Evolutionary conservation across 805 yeast genomes (phyloP), one percentile per base, ranked within the genome.

Genomic region (Metschnikowia lachancei): DNA sequence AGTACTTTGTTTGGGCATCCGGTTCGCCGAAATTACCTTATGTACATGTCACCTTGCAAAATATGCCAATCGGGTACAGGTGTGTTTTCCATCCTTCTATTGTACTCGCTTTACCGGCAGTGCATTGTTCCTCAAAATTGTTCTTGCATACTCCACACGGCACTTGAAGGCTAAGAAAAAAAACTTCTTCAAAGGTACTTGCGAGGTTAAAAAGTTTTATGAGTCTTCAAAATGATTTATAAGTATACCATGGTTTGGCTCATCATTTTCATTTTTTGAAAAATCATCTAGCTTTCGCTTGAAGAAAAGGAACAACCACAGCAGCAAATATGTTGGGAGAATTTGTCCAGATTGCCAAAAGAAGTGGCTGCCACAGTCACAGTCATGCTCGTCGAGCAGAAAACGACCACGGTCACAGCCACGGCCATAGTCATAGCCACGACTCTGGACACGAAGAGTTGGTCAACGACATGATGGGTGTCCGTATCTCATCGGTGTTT

Each of bases 401-500:
- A 3, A 26, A 39, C 30, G 33, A 18, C 16, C 45, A 44, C 34
- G 39, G 39, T 22, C 47, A 44, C 34, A 34, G 39, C 19, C 47
- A 44, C 22, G 39, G 43, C 30, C 43, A 38, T 24, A 34, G 39
- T 17, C 42, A 61, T 18, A 57, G 59, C 12, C 80, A 83, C 61
- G 65, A 60, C 1, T 47, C 60, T 3, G 64, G 57, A 3, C 74
- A 68, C 50, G 80, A 74, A 5, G 77, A 70, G 51, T 62, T 69
- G 50, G 13, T 22, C 24, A 62, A 74, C 49, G 82, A 78, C 11
- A 54, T 53, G 43, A 57, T 65, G 66, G 75, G 73, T 3, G 72
- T 75, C 40, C 69, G 89, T 54, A 78, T 84, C 45, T 81, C 86
- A 1, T 65, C 87, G 3, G 64, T 83, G 5, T 83, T 83, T 59